Conservation (phyloP, 2,329 filamentous ascomycete genomes). For the Ceratocystis alfenasii region DNA sequence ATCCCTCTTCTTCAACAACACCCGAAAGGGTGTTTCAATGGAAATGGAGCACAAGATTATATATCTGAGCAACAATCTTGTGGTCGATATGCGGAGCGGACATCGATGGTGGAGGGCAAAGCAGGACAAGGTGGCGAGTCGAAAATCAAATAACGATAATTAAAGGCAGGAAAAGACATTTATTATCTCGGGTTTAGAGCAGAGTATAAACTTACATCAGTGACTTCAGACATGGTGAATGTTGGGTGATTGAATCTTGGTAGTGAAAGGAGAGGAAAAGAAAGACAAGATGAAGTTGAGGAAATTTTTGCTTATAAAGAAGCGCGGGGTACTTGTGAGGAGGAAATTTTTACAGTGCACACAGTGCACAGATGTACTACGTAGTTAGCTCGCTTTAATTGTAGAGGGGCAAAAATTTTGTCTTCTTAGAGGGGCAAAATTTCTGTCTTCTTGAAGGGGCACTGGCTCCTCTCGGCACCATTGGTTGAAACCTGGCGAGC, state of each 20-base stretch:
- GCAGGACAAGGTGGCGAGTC: neutral
- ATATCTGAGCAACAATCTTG: constrained; percentile 1
- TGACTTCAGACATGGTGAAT: constrained; percentile 44
- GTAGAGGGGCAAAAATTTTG: constrained; percentile 17
- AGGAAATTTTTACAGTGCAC: constrained; percentile 22
- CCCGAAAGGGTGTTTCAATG: neutral
- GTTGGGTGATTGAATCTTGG: constrained; percentile 28
- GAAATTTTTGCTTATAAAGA: constrained; percentile 24
- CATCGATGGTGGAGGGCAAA: constrained; percentile 1
- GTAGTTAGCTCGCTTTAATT: constrained; percentile 9
- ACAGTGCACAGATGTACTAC: constrained; percentile 21
- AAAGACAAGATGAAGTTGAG: constrained; percentile 23
- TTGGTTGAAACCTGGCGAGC: neutral
- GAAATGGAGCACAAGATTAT: neutral
- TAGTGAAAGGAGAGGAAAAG: constrained; percentile 26
- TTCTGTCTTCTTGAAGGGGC: constrained; percentile 12
- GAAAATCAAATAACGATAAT: neutral
- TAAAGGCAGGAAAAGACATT: neutral
- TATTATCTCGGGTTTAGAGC: neutral
- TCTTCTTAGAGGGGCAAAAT: constrained; percentile 17
- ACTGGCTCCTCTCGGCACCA: constrained; percentile 15
- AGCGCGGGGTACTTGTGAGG: constrained; percentile 23
- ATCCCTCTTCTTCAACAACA: neutral
- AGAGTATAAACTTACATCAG: constrained; percentile 37
- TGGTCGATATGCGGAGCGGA: neutral